These are phyloP conservation scores for Crithidia fasciculata DNA, from an alignment of 208 protist genomes.

Conservation along the genomic window DNA sequence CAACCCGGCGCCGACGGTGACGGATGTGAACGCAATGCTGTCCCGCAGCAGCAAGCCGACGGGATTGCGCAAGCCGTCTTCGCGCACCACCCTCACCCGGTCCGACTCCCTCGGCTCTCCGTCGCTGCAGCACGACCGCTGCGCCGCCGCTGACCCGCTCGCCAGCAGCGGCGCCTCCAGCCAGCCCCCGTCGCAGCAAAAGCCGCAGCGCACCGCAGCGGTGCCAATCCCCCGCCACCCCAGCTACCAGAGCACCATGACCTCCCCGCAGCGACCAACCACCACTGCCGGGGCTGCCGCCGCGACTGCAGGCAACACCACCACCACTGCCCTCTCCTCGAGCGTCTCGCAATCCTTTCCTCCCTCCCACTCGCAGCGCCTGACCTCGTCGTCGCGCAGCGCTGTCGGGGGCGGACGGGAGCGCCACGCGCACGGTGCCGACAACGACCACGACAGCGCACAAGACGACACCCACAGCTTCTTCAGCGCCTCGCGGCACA, in stretches of 20 bases:
- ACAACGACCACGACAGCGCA: conserved; percentile 17
- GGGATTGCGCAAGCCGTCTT: neutral
- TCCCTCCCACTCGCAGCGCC: conserved; percentile 10
- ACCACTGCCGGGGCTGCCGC: neutral
- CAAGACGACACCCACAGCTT: conserved; percentile 17
- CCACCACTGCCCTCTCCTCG: too few relatives aligned
- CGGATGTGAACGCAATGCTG: conserved; percentile 5
- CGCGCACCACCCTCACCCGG: neutral
- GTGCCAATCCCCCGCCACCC: conserved; percentile 4
- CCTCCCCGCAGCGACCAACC: neutral
- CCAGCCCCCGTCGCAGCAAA: neutral
- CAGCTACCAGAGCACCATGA: neutral
- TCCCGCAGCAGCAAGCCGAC: neutral
- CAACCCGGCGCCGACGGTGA: conserved; percentile 21
- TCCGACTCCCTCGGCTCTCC: conserved; percentile 4
- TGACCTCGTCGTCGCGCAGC: conserved; percentile 6
- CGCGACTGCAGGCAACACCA: neutral
- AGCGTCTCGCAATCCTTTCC: conserved; percentile 2
- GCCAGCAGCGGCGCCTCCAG: conserved; percentile 8
- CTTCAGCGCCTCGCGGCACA: conserved; percentile 22
- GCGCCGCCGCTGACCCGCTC: neutral
- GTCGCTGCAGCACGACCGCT: neutral
- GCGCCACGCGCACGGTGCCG: conserved; percentile 6
- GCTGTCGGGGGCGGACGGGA: conserved; percentile 1
- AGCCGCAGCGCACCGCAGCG: conserved; percentile 7